Evolutionary conservation across 768 basidiomycete species (phyloP).

Genomic region (Wakefieldia striispora): DNA sequence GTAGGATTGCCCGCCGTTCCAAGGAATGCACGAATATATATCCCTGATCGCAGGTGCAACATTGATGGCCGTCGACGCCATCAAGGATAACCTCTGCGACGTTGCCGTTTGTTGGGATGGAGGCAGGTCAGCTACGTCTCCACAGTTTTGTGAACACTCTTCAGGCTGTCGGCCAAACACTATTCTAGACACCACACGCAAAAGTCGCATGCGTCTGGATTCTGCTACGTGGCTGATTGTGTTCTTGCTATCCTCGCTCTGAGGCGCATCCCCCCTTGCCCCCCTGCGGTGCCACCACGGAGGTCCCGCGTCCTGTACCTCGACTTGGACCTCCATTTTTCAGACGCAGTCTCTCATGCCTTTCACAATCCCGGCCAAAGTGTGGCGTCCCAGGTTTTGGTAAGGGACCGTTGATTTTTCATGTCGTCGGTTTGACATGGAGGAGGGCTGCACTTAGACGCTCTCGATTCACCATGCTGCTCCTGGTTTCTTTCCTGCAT

Average conservation of each 20-base stretch:
- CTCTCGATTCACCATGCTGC: slow-evolving; percentile 83
- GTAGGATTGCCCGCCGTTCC: slow-evolving; percentile 84
- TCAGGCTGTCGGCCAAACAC: neutral
- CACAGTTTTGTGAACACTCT: neutral
- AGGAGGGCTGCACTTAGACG: slow-evolving; percentile 41
- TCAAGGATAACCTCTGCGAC: slow-evolving; percentile 51
- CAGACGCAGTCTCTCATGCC: slow-evolving; percentile 82
- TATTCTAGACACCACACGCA: slow-evolving; percentile 74
- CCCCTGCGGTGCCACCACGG: slow-evolving; percentile 19
- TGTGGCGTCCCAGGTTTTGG: slow-evolving; percentile 45
- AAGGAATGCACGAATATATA: slow-evolving; percentile 65
- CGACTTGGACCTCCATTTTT: slow-evolving; percentile 90
- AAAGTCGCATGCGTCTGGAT: slow-evolving; percentile 77
- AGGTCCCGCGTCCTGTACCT: slow-evolving; percentile 81
- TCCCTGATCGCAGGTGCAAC: slow-evolving; percentile 73
- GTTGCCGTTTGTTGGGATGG: slow-evolving; percentile 90
- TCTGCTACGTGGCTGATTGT: slow-evolving; percentile 93
- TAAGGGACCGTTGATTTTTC: slow-evolving; percentile 24
- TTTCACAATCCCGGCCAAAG: slow-evolving; percentile 47
- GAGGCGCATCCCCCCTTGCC: slow-evolving; percentile 36
- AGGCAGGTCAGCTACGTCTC: slow-evolving; percentile 53
- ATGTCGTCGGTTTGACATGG: neutral
- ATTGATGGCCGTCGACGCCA: slow-evolving; percentile 64
- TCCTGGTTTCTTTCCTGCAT: slow-evolving; percentile 80
- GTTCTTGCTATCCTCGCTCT: slow-evolving; percentile 78